Conservation (phyloP, 345 rosid genomes). For the Populus deltoides region DNA sequence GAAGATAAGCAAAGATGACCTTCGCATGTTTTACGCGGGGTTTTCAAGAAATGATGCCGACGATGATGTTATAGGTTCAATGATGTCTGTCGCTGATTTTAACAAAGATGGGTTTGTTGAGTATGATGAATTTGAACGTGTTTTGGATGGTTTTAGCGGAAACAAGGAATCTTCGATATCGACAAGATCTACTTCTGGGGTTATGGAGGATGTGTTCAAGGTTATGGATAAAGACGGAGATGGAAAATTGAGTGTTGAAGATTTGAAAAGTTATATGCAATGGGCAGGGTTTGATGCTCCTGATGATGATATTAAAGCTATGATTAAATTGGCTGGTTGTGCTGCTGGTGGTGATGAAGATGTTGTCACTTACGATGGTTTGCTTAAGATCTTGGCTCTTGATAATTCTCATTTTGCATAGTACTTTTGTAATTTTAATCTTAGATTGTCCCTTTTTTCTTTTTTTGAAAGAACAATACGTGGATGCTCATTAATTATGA, state of each 20-base stretch:
- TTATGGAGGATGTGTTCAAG: slow-evolving; percentile 53
- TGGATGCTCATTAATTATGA: neutral
- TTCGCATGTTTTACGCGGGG: slow-evolving; percentile 56
- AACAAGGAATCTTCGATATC: neutral
- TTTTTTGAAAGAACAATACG: neutral
- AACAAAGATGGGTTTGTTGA: slow-evolving; percentile 79
- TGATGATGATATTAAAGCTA: slow-evolving; percentile 65
- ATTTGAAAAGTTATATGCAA: slow-evolving; percentile 64
- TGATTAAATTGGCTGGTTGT: slow-evolving; percentile 63
- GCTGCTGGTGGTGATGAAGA: slow-evolving; percentile 47
- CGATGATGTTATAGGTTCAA: slow-evolving; percentile 52
- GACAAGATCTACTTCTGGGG: neutral
- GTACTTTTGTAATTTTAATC: neutral
- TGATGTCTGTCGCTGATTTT: slow-evolving; percentile 75
- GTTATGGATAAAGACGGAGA: slow-evolving; percentile 87
- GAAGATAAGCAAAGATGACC: slow-evolving; percentile 75
- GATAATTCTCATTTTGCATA: slow-evolving; percentile 3
- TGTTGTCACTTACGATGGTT: slow-evolving; percentile 54
- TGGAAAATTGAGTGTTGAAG: slow-evolving; percentile 61
- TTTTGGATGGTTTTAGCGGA: neutral
- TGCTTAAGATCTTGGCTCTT: slow-evolving; percentile 54
- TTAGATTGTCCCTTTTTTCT: neutral
- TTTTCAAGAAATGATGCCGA: slow-evolving; percentile 15
- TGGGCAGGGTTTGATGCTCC: slow-evolving; percentile 54
- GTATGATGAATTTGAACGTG: slow-evolving; percentile 75